Base-by-base conservation (phyloP, 2,329 filamentous ascomycete species). In the Xylaria arbuscula region DNA sequence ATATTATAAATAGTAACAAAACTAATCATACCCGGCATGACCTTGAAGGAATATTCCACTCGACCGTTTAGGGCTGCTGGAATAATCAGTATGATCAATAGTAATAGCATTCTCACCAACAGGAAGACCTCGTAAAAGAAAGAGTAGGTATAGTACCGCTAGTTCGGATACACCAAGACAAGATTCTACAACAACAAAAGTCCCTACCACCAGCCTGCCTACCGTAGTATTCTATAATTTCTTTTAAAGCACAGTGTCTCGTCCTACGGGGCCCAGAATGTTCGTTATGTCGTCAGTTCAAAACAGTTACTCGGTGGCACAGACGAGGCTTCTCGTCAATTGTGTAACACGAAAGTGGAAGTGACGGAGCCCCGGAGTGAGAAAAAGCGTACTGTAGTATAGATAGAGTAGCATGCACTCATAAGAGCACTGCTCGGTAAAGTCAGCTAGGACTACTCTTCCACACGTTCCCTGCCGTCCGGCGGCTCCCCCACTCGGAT, bases 1-100 rank as follows among this genome's bases (percentile, higher is more conserved):
- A 28, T 28, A 54, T 65, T 62, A 66, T 61, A 56, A 61, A 61
- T 66, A 66, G 63, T 24, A 61, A 60, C 62, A 56, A 22, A 32
- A 34, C 15, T 22, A 24, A 40, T 24, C 45, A 48, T 61, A 38
- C 55, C 48, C n/a, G 11, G 55, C 47, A 38, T 40, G 28, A 40
- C 40, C 24, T 32, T 7, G 19, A 53, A 45, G 45, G 15, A 38
- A 22, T 48, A 34, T 59, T n/a, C 36, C 55, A 28, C 15, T 50
- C 22, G 22, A 10, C 47, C 24, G 19, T 10, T 50, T 50, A 13
- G 3, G 13, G n/a, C 50, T 8, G 28, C 13, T 22, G 9, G 11
- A 7, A 28, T 53, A 28, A 45, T 45, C 50, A 53, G 19, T 10
- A 47, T 19, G 3, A n/a, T 47, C 38, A 34, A 53, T 53, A 34